Base-by-base conservation (phyloP, 2,329 filamentous ascomycete species). In the Aspergillus puulaauensis region DNA sequence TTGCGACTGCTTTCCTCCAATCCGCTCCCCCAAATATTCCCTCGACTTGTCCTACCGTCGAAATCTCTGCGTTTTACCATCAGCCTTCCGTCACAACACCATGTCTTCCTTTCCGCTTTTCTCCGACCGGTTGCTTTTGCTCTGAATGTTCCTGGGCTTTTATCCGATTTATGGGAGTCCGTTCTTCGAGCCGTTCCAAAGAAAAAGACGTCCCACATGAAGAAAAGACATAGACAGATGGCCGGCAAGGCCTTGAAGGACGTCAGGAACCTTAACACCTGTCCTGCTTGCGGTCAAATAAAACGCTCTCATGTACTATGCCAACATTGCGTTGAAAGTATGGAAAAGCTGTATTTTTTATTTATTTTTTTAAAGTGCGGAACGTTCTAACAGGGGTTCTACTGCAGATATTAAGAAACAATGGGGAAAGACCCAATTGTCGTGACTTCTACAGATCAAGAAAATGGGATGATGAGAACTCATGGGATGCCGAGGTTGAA, bases 181-280 rank as follows among this genome's bases (percentile, higher is more conserved):
- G 85, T 99, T 46, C 82, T 99, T 65, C 88, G 88, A 64, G 95
- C 95, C 1, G 95, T 98, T 15, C 95, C 95, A 5, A 99, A 99
- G 84, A 98, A 96, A 81, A 99, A 98, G 85, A 96, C 92, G 35
- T 97, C 93, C 43, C 91, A 99, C 76, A 91, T 91, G 81, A 96
- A 95, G 81, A 96, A 92, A 83, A 85, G 95, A 67, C 88, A 92
- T 72, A 86, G 96, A 69, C 92, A 96, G 72, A 90, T 98, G 88
- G 93, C 93, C 23, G 95, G 95, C 70, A 99, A 99, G 79, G 93
- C 88, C 45, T 77, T 99, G 67, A 90, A 96, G 79, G 95, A 99
- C 73, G 87, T 96, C 57, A 95, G 89, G 62, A 85, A 86, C 54
- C 78, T 99, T 66, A 96, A 92, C 79, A 90, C 86, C 70, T 99